Base-by-base conservation (phyloP, 495 filamentous ascomycete genomes). In the Aspergillus ellipticus region DNA sequence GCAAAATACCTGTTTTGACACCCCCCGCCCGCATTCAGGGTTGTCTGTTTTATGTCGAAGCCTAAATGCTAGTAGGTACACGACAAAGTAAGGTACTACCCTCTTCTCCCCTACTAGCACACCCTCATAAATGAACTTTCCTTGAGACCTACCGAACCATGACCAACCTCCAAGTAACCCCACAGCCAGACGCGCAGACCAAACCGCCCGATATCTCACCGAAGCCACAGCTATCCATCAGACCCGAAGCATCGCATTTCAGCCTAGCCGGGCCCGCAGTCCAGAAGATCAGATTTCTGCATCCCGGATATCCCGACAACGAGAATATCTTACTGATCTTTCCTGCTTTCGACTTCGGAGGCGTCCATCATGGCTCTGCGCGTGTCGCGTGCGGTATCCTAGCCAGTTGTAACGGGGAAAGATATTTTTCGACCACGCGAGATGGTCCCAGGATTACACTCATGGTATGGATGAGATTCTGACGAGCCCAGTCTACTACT, bases 301-400 rank as follows among this genome's bases (percentile, higher is more conserved):
- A 53, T 28, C 50, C 50, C n/a, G 50, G 35, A 5, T 53, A 53
- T 43, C 50, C 50, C 13, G 50, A 53, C 24, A 42, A 42, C 24
- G 50, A 42, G 35, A 53, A 42, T 19, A 8, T 53, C 15, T 43
- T 53, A 42, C 50, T 53, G 7, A 28, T 53, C n/a, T 20, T 53
- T 20, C 50, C 50, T 17, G 50, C 33, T 33, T 42, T 53, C 50
- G 50, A 53, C 21, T 42, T 35, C 16, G 35, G 50, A 41, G 50
- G 50, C 22, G 22, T 53, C 11, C 50, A 53, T 28, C 37, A 53
- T 42, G 50, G 24, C 4, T 42, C 50, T 43, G 50, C 50, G 11
- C 50, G 50, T 15, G 16, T 53, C 11, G 50, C 50, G 15, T 53
- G 50, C 26, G 50, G 15, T 21, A 42, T 53, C 35, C 50, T 53